These are phyloP conservation scores for Strobilomyces echinocephalus DNA, from an alignment of 768 basidiomycete species.

Conservation along the genomic window DNA sequence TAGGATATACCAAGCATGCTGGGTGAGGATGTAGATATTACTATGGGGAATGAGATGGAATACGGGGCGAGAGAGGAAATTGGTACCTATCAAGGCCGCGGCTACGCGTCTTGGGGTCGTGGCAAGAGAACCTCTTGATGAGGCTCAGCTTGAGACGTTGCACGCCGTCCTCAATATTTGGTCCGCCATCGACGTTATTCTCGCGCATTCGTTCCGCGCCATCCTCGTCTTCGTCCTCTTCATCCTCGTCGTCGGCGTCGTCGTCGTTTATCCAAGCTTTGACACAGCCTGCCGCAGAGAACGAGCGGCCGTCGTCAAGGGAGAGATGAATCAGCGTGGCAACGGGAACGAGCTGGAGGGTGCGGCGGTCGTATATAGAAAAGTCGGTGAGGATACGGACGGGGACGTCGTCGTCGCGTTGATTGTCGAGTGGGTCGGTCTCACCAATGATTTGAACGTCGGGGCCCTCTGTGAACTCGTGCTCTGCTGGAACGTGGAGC, in stretches of 20 bases:
- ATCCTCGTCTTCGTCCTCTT: constrained; percentile 22
- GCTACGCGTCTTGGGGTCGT: constrained; percentile 30
- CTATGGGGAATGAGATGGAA: constrained; percentile 32
- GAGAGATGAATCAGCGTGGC: constrained; percentile 35
- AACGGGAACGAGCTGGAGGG: constrained; percentile 38
- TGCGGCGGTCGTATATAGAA: constrained; percentile 41
- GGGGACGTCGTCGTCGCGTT: constrained; percentile 41
- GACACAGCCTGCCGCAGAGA: constrained; percentile 39
- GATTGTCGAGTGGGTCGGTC: constrained; percentile 23
- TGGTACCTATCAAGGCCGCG: constrained; percentile 42
- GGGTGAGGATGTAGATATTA: constrained; percentile 59
- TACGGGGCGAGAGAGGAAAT: background rate
- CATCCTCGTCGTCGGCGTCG: constrained; percentile 23
- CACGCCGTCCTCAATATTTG: constrained; percentile 6
- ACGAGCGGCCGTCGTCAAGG: constrained; percentile 14
- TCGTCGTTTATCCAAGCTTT: constrained; percentile 34
- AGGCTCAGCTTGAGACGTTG: constrained; percentile 37
- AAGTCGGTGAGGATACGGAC: constrained; percentile 55
- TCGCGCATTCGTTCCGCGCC: constrained; percentile 6
- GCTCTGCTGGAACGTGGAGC: constrained; percentile 21
- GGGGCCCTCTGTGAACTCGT: constrained; percentile 37
- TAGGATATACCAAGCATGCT: constrained; percentile 68
- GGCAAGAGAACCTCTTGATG: constrained; percentile 46
- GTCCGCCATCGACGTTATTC: background rate
- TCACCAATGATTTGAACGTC: constrained; percentile 44